Percentiles rank a stretch among this genome's conserved stretches.
These are phyloP conservation scores for Rhododendron molle DNA, from an alignment of 148 eudicot genomes.

Conservation along the genomic window DNA sequence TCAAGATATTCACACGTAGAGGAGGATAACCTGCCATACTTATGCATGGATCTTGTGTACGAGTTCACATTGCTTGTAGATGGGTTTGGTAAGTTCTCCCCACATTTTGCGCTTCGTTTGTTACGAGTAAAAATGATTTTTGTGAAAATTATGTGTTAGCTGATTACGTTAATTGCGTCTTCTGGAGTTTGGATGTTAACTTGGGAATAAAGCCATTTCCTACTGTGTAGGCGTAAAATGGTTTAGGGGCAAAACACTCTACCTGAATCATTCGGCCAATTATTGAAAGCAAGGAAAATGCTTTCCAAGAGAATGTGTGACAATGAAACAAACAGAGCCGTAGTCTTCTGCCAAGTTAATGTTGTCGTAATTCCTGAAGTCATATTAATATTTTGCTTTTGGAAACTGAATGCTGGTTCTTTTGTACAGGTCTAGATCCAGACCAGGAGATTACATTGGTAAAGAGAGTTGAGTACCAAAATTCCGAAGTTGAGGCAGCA, in stretches of 20 bases:
- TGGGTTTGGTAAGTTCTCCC: constrained; percentile 78
- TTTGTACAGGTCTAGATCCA: constrained; percentile 52
- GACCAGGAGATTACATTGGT: constrained; percentile 58
- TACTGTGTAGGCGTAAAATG: not conserved
- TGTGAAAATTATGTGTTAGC: too few relatives aligned
- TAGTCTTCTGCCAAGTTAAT: not conserved
- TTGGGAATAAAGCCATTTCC: not conserved
- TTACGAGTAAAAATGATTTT: not conserved
- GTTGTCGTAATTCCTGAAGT: not conserved
- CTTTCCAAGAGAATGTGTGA: not conserved
- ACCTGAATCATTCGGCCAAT: not conserved
- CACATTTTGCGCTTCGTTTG: not conserved
- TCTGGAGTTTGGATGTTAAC: not conserved
- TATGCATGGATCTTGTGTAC: constrained; percentile 96
- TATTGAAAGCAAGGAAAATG: not conserved
- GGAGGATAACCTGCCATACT: constrained; percentile 63
- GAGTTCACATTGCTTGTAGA: constrained; percentile 80
- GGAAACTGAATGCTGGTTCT: not conserved
- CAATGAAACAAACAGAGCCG: not conserved
- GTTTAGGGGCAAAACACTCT: not conserved
- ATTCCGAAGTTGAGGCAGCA: constrained; percentile 58
- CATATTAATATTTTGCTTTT: not conserved
- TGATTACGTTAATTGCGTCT: not conserved
- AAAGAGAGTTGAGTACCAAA: constrained; percentile 49
- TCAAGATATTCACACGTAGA: constrained; percentile 60